These are phyloP conservation scores for Ogataea paraovalis DNA, from an alignment of 805 yeast genomes.

Conservation along the genomic window DNA sequence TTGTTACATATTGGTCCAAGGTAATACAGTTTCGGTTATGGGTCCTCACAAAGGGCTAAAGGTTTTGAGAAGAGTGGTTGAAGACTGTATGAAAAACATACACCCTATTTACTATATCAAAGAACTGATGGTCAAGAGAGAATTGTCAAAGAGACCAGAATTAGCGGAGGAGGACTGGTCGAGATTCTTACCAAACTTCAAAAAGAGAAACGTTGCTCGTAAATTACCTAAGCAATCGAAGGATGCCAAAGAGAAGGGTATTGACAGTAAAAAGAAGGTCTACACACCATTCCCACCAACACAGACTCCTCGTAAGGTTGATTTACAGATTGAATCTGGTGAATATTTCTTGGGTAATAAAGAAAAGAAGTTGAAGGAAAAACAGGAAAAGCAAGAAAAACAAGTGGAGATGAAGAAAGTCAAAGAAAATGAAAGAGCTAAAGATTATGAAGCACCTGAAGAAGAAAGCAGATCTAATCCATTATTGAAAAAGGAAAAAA, in stretches of 20 bases:
- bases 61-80: slow-evolving; percentile 88
- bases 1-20: slow-evolving; percentile 94
- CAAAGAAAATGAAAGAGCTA: slow-evolving; percentile 64
- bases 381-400: slow-evolving; percentile 73
- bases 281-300: slow-evolving; percentile 99
- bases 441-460: slow-evolving; percentile 83
- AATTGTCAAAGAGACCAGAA: slow-evolving; percentile 91
- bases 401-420: slow-evolving; percentile 66
- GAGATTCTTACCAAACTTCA: slow-evolving; percentile 92
- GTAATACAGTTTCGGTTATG: slow-evolving; percentile 95
- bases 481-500: slow-evolving; percentile 29
- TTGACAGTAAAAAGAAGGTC: slow-evolving; percentile 54
- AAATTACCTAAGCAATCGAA: slow-evolving; percentile 73
- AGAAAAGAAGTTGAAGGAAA: slow-evolving; percentile 69
- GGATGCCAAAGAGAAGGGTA: slow-evolving; percentile 41
- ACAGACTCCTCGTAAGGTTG: slow-evolving; percentile 94
- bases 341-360: slow-evolving; percentile 90
- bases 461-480: slow-evolving; percentile 46
- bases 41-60: slow-evolving; percentile 93
- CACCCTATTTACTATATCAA: slow-evolving; percentile 98
- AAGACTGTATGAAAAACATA: slow-evolving; percentile 93
- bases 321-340: slow-evolving; percentile 96
- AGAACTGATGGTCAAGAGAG: slow-evolving; percentile 96
- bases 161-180: slow-evolving; percentile 96
- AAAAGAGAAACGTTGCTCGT: slow-evolving; percentile 93